Evolutionary conservation across 306 rosid species (phyloP).

Genomic region (Fagus crenata): DNA sequence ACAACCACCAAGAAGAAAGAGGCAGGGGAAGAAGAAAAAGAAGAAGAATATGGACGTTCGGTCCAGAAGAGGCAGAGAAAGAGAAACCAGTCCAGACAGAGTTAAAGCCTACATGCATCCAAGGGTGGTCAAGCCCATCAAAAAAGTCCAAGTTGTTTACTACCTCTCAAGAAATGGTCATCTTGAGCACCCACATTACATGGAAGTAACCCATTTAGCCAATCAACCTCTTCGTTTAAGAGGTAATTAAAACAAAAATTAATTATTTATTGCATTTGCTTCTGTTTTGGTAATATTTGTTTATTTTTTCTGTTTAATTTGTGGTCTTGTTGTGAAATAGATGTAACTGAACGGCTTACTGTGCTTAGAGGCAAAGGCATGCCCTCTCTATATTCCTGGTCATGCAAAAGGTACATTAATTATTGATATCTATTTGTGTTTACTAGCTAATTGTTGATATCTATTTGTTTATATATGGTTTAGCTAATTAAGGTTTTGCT

Average conservation of each 20-base stretch:
- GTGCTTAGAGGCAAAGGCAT: slow-evolving; percentile 78
- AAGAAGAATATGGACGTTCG: slow-evolving; percentile 49
- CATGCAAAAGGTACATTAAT: slow-evolving; percentile 65
- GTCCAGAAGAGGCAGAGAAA: slow-evolving; percentile 50
- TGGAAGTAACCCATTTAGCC: slow-evolving; percentile 62
- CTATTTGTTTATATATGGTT: background rate
- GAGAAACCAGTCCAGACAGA: slow-evolving; percentile 63
- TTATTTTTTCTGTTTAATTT: no score
- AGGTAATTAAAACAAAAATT: slow-evolving; percentile 35
- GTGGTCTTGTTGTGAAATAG: slow-evolving; percentile 24
- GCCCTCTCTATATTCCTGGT: slow-evolving; percentile 88
- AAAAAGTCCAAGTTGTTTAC: slow-evolving; percentile 77
- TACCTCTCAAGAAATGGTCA: slow-evolving; percentile 81
- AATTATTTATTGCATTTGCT: background rate
- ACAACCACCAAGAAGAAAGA: background rate
- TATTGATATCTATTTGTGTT: background rate
- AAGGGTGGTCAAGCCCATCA: slow-evolving; percentile 39
- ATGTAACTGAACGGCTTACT: slow-evolving; percentile 71
- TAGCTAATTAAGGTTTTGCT: no score
- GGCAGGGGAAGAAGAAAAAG: slow-evolving; percentile 3
- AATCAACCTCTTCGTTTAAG: slow-evolving; percentile 75
- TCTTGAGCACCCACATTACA: slow-evolving; percentile 83
- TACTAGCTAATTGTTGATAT: background rate
- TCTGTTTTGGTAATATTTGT: background rate
- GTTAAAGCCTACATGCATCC: slow-evolving; percentile 49